These are phyloP conservation scores for Verticillium zaregamsianum DNA, from an alignment of 2,329 filamentous ascomycete species.

Conservation along the genomic window DNA sequence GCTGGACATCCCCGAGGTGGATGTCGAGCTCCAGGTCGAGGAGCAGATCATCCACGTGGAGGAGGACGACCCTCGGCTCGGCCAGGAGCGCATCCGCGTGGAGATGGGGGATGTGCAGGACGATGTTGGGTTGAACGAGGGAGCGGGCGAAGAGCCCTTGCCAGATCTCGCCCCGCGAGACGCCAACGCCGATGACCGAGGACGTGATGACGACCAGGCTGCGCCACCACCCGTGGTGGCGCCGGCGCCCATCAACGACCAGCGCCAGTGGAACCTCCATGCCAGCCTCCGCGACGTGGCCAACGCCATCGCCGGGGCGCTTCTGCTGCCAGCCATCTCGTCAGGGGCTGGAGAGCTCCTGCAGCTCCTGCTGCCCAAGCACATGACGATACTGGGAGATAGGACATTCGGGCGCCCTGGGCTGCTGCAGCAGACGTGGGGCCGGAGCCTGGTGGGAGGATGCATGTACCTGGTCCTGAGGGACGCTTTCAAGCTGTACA, in stretches of 20 bases:
- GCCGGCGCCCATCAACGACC: constrained; percentile 11
- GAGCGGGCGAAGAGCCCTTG: background rate
- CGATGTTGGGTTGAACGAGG: constrained; percentile 13
- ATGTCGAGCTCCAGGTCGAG: constrained; percentile 15
- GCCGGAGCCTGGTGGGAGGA: constrained; percentile 81
- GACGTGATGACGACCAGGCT: constrained; percentile 21
- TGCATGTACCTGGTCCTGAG: constrained; percentile 85
- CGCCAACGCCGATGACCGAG: background rate
- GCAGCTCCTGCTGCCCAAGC: constrained; percentile 60
- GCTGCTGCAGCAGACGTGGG: constrained; percentile 81
- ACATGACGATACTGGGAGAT: constrained; percentile 50
- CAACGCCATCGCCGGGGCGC: constrained; percentile 46
- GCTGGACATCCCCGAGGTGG: constrained; percentile 15
- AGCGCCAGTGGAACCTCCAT: constrained; percentile 23
- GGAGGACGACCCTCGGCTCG: constrained; percentile 21
- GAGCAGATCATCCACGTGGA: constrained; percentile 26
- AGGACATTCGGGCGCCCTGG: constrained; percentile 45
- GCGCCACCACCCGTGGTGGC: constrained; percentile 8
- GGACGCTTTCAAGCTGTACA: constrained; percentile 57
- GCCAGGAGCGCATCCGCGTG: background rate
- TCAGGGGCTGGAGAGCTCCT: constrained; percentile 74
- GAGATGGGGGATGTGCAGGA: constrained; percentile 1
- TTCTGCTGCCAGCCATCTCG: constrained; percentile 80
- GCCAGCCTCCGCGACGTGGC: constrained; percentile 37
- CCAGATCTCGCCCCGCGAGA: background rate